Percentiles rank a stretch among this genome's conserved stretches.
Conservation (phyloP, 2,329 filamentous ascomycete genomes). For the Allantophomopsis lycopodina region DNA sequence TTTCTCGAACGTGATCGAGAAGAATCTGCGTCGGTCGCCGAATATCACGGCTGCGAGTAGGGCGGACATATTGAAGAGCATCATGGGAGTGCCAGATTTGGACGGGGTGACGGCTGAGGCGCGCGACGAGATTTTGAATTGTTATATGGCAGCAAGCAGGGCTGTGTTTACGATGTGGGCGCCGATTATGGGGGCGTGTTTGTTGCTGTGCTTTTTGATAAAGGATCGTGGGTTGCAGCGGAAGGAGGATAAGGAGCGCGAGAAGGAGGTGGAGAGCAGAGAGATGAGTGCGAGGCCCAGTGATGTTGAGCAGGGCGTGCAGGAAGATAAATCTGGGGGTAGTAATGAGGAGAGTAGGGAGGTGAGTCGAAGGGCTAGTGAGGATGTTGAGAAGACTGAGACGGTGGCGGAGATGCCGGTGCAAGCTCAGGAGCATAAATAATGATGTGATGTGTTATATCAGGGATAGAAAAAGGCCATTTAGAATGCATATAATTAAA, state of each 20-base stretch:
- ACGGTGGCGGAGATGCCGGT: no score
- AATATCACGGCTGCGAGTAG: slow-evolving; percentile 8
- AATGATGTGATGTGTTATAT: no score
- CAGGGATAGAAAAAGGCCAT: no score
- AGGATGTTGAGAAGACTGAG: no score
- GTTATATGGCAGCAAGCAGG: slow-evolving; percentile 38
- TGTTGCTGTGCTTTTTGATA: slow-evolving; percentile 35
- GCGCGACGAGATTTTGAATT: slow-evolving; percentile 25
- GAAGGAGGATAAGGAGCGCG: slow-evolving; percentile 11
- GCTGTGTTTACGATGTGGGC: slow-evolving; percentile 42
- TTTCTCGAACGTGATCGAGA: slow-evolving; percentile 20
- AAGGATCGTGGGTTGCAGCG: slow-evolving; percentile 31
- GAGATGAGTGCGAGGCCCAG: not conserved
- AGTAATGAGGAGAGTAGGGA: no score
- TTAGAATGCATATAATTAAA: no score
- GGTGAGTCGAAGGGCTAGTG: no score
- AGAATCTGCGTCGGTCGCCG: slow-evolving; percentile 5
- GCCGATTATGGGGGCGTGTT: slow-evolving; percentile 34
- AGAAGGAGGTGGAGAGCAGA: slow-evolving; percentile 9
- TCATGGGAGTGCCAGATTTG: slow-evolving; percentile 14
- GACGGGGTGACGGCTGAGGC: slow-evolving; percentile 4
- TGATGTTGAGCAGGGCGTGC: not conserved
- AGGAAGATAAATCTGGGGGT: no score
- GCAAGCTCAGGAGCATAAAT: no score
- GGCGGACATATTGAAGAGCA: slow-evolving; percentile 9